A percentile compares a stretch with the other conserved stretches of the same genome.
phyloP scores from a whole-genome alignment of 176 grass and related monocot genomes.

The Lolium perenne region DNA sequence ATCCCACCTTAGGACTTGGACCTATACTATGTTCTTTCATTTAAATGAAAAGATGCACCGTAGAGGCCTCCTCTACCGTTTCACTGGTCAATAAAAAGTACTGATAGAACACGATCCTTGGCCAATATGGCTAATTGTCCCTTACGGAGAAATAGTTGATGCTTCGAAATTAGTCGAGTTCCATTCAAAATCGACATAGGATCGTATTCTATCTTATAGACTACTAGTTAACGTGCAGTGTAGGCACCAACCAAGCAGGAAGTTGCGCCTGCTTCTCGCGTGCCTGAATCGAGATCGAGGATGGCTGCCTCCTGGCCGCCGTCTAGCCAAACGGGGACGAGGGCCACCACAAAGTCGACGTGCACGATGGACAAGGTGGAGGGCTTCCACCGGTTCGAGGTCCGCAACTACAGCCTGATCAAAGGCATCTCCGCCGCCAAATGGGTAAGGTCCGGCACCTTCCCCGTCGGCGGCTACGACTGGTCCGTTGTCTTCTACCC shows the following conservation, averaged over 20 bases:
- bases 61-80: no score
- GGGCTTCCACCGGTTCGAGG: background rate
- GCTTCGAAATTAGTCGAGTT: no score
- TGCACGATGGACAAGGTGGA: background rate
- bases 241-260: background rate
- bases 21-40: no score
- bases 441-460: background rate
- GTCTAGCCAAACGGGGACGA: background rate
- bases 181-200: no score
- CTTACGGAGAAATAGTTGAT: no score
- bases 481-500: slow-evolving; percentile 15
- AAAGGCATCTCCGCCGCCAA: background rate
- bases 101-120: no score
- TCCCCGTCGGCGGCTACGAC: slow-evolving; percentile 2
- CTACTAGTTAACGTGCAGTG: no score
- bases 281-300: background rate
- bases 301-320: background rate
- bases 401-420: background rate
- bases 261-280: background rate
- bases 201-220: no score
- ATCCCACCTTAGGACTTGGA: no score
- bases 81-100: no score
- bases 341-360: background rate
- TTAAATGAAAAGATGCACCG: no score
- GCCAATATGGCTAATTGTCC: no score